These are phyloP conservation scores for Logfia minima DNA, from an alignment of 129 eudicot species.

Conservation along the genomic window DNA sequence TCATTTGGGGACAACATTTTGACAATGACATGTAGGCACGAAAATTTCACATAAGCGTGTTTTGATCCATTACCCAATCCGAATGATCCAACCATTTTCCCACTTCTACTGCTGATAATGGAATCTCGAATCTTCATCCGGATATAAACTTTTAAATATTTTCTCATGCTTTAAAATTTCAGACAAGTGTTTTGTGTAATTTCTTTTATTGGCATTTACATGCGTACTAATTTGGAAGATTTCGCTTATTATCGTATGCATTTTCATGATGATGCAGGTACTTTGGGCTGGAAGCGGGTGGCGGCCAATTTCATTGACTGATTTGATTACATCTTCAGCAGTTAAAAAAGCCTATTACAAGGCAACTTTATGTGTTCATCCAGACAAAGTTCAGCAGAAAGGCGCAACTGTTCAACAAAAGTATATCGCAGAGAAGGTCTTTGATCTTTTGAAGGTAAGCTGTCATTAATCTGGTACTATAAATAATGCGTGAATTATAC, in stretches of 20 bases:
- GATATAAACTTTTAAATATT: not conserved
- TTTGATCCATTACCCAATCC: too few species aligned
- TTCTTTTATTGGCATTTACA: not conserved
- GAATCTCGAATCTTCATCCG: too few species aligned
- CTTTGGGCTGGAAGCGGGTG: conserved; percentile 88
- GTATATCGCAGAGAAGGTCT: conserved; percentile 88
- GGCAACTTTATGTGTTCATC: conserved; percentile 86
- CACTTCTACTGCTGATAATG: too few species aligned
- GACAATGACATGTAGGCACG: too few species aligned
- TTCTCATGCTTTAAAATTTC: not conserved
- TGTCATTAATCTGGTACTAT: not conserved
- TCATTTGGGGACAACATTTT: too few species aligned
- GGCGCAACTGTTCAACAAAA: conserved; percentile 83
- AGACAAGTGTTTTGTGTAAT: not conserved
- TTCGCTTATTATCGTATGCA: not conserved
- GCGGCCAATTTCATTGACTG: conserved; percentile 80
- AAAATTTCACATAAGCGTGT: too few species aligned
- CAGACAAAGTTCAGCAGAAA: conserved; percentile 95
- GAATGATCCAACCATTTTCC: too few species aligned
- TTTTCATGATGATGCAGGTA: conserved; percentile 51
- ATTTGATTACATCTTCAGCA: conserved; percentile 75
- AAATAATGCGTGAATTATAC: not conserved
- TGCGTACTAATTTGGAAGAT: not conserved
- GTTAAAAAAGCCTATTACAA: conserved; percentile 79
- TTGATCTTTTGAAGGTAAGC: conserved; percentile 78